Base-by-base conservation (phyloP, 2,329 filamentous ascomycete species). In the Clonostachys byssicola region DNA sequence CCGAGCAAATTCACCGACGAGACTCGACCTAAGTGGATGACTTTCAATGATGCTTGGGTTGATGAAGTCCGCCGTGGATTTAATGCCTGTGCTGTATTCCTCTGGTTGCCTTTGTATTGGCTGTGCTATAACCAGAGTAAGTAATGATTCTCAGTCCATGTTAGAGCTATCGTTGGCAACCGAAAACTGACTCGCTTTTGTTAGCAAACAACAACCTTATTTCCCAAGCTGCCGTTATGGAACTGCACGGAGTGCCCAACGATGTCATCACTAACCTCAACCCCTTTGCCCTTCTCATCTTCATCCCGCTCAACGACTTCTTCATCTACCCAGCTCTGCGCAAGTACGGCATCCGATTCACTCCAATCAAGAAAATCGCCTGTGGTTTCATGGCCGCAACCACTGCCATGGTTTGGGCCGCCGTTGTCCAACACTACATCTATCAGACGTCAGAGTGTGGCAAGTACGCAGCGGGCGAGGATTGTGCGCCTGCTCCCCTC, bases 1-100 rank as follows among this genome's bases (percentile, higher is more conserved):
- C 87, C 86, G 1, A 86, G 80, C 53, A 67, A 68, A n/a, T 76
- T 87, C 38, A 70, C 72, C 18, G 68, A 74, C 40, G 67, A 66
- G 17, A 65, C 67, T 43, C 80, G 79, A 36, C 86, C 83, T 0
- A 54, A 56, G 1, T 90, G 85, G 85, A 91, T 91, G 84, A 86
- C 78, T 3, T 90, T 89, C 56, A 86, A 91, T 52, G 88, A 92
- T 54, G 79, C 78, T 17, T 92, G 86, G 86, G 86, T 92, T 36
- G 86, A 89, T 58, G 85, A 90, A 60, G 77, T 90, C 30, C 73
- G 74, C 40, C 82, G 87, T 66, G 86, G 86, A 9, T 74, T 88
- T 52, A 71, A 75, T 47, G 85, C 85, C 14, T 88, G 85, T 61
- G 72, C 78, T 40, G 86, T 89, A 7, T 92, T 88, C 62, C 60